Evolutionary conservation across 352 stramenopile genomes (phyloP), one percentile per base, ranked within the genome.

Genomic region (Globisporangium abappressorium): DNA sequence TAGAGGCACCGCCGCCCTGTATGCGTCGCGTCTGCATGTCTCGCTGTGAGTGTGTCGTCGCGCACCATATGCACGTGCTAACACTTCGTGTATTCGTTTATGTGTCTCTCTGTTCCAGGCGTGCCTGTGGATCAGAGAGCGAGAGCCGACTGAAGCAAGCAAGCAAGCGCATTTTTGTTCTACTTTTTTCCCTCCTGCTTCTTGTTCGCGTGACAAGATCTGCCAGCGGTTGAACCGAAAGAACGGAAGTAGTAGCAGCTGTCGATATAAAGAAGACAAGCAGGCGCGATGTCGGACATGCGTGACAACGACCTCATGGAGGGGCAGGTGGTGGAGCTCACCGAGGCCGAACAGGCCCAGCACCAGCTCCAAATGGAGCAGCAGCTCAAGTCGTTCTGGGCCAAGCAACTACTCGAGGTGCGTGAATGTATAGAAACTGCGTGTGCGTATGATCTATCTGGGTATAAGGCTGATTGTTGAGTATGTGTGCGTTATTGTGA

Each of bases 351-450:
- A 63, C 85, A 94, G 72, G 86, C 85, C 4, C 84, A 91, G 70
- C 87, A 95, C 76, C 84, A 94, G 75, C 75, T 88, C 66, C 85
- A 95, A 71, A 90, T 95, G 76, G 85, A 95, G 75, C 84, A 93
- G 74, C 87, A 95, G 74, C 85, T 95, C 66, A 94, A 94, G 77
- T 79, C 87, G 6, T 99, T 98, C 69, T 99, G 96, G 96, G 82
- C 82, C 33, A 94, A 97, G 64, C 93, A 98, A 73, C 70, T 98
- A 22, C 69, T 92, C 14, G 80, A 95, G 78, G 80, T 88, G 57
- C n/a, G 75, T 61, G 18, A 9, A 9, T 64, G 18, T 49, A 2
- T 59, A 5, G 28, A 26, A 30, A n/a, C 11, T 5, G n/a, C 5
- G 20, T 55, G 2, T 55, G 47, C 20, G 47, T 6, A 8, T 36